Base-by-base conservation (phyloP, 2,329 filamentous ascomycete species). In the Epichloe amarillans region DNA sequence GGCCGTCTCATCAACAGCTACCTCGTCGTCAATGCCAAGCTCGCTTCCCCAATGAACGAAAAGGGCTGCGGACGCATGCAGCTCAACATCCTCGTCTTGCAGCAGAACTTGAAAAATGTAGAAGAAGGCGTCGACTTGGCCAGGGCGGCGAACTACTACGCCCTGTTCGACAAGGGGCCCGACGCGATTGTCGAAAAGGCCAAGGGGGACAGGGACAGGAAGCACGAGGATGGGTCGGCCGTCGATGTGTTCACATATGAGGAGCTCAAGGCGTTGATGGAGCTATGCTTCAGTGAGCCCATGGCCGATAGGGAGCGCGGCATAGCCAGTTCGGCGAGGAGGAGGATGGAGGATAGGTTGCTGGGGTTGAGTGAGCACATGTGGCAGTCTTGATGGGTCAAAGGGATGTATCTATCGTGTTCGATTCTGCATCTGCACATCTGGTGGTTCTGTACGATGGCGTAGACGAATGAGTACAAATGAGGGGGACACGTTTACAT, bases 81-180 rank as follows among this genome's bases (percentile, higher is more conserved):
- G 64, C 80, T 97, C 61, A 95, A 98, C 64, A 88, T 96, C 46
- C 76, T 96, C 23, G 93, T 98, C 40, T 73, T 98, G 48, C 91
- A 97, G 68, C 93, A 98, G 64, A 96, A 95, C 61, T 79, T 98
- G 50, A 95, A 95, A 71, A 95, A 95, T 57, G 83, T 98, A 49
- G 88, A 93, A 66, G 74, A 79, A 2, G 77, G 77, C 8, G 83
- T 86, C 3, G 75, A 78, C 51, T 72, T 91, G 30, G 72, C 74
- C 4, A 71, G 79, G 37, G 79, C 83, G 1, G 76, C 79, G 19
- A 75, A 78, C 52, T 91, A 85, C 68, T 90, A 82, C 61, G 74
- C 76, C 19, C 65, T 91, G 38, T 88, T 86, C 60, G 76, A 76
- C 42, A 68, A 72, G 43, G 85, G 85, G 0, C 72, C 82, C 0